Evolutionary conservation across 345 rosid genomes (phyloP).

Genomic region (Excoecaria agallocha): DNA sequence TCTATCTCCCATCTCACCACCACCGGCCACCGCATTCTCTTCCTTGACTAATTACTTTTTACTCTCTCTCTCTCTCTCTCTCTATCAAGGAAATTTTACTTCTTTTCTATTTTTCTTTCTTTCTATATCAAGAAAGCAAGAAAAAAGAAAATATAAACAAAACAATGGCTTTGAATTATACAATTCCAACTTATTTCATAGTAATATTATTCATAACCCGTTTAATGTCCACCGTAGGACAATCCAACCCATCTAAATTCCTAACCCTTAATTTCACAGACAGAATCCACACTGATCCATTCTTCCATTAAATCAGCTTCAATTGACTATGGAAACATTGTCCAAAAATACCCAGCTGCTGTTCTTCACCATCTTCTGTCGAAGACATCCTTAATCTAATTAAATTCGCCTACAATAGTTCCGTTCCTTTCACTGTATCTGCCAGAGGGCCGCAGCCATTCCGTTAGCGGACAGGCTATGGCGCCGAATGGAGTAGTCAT

Average conservation of each 20-base stretch:
- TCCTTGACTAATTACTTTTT: background rate
- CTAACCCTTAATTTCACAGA: constrained; percentile 18
- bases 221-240: constrained; percentile 25
- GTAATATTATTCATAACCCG: constrained; percentile 33
- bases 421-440: constrained; percentile 48
- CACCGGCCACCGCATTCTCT: constrained; percentile 1
- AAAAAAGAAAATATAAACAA: background rate
- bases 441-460: constrained; percentile 96
- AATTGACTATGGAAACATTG: constrained; percentile 62
- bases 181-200: constrained; percentile 24
- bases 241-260: constrained; percentile 26
- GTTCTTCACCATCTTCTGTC: constrained; percentile 55
- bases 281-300: constrained; percentile 42
- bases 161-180: constrained; percentile 30
- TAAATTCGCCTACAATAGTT: constrained; percentile 33
- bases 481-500: constrained; percentile 71
- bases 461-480: constrained; percentile 85
- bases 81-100: background rate
- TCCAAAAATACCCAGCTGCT: constrained; percentile 47
- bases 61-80: background rate
- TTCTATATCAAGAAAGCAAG: background rate
- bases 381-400: constrained; percentile 50
- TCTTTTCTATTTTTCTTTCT: background rate
- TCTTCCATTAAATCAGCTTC: constrained; percentile 46
- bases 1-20: background rate